Conservation (phyloP, 352 stramenopile genomes). For the Phytophthora palmivora region DNA sequence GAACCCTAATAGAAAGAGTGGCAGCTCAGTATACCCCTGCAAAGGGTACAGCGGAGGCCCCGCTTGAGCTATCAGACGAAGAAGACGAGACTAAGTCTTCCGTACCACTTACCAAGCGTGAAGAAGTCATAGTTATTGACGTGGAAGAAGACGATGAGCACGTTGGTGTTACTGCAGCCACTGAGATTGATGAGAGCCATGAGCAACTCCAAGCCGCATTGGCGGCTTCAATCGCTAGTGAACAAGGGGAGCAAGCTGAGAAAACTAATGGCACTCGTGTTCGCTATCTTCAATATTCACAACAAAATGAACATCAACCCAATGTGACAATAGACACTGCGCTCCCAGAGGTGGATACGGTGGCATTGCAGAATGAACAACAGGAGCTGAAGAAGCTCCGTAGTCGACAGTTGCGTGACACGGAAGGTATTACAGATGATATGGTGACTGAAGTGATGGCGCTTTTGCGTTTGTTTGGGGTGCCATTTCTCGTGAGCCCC, state of each 20-base stretch:
- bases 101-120: neutral
- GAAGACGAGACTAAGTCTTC: slow-evolving; percentile 17
- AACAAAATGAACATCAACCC: slow-evolving; percentile 11
- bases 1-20: neutral
- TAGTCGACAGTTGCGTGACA: slow-evolving; percentile 87
- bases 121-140: slow-evolving; percentile 35
- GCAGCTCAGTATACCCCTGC: neutral
- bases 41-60: slow-evolving; percentile 17
- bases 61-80: slow-evolving; percentile 24
- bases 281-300: slow-evolving; percentile 61
- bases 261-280: slow-evolving; percentile 20
- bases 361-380: slow-evolving; percentile 62
- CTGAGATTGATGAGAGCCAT: slow-evolving; percentile 24
- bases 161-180: neutral
- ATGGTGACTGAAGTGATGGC: slow-evolving; percentile 98
- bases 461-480: slow-evolving; percentile 96
- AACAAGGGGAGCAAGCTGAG: slow-evolving; percentile 26
- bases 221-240: slow-evolving; percentile 41
- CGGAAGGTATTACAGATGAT: slow-evolving; percentile 96
- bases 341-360: slow-evolving; percentile 38
- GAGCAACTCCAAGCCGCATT: slow-evolving; percentile 44
- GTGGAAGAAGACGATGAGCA: slow-evolving; percentile 30
- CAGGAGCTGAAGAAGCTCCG: slow-evolving; percentile 79
- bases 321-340: slow-evolving; percentile 16
- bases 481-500: slow-evolving; percentile 99